Evolutionary conservation across 345 rosid genomes (phyloP), one percentile per base, ranked within the genome.

Genomic region (Zanthoxylum bungeanum): DNA sequence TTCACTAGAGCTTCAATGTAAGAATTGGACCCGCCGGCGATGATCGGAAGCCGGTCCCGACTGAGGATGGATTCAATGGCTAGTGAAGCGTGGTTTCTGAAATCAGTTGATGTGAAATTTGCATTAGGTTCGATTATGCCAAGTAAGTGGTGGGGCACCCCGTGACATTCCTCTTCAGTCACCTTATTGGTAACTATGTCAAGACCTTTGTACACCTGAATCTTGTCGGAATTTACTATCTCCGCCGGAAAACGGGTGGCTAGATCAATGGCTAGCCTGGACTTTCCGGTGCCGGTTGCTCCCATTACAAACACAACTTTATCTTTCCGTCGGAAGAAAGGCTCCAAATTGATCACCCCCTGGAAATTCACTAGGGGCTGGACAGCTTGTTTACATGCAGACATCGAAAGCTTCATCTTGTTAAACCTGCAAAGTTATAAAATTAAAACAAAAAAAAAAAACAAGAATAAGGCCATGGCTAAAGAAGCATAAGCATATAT

Each of bases 21-120:
- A 10, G 98, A 94, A 47, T 90, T 94, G 1, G 98, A 94, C 10
- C 98, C 98, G 0, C 98, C 98, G 1, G 95, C 96, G 19, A 94
- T 81, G 42, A 94, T 86, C 0, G 98, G 97, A 22, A 85, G 76
- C 11, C 85, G 86, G 49, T 79, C 82, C 1, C 83, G 77, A 7
- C 72, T 25, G 3, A 68, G 27, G 49, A 91, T 87, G 3, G 89
- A 82, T 3, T 82, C 76, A 2, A 89, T 69, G 5, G 87, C 81
- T 3, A 9, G 27, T 0, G 85, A 76, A 0, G 92, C 87, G 21
- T 82, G 87, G 10, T 78, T 39, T 2, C 75, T 78, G 57, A 87
- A 93, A 64, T 88, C 97, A 1, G 68, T 60, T 4, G 82, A 76
- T n/a, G 91, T 84, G 84, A 87, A 93, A 72, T 85, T 73, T 0